A percentile compares a stretch with the other conserved stretches of the same genome.
These are phyloP conservation scores for Boletus bicolor DNA, from an alignment of 768 basidiomycete genomes.

Conservation along the genomic window DNA sequence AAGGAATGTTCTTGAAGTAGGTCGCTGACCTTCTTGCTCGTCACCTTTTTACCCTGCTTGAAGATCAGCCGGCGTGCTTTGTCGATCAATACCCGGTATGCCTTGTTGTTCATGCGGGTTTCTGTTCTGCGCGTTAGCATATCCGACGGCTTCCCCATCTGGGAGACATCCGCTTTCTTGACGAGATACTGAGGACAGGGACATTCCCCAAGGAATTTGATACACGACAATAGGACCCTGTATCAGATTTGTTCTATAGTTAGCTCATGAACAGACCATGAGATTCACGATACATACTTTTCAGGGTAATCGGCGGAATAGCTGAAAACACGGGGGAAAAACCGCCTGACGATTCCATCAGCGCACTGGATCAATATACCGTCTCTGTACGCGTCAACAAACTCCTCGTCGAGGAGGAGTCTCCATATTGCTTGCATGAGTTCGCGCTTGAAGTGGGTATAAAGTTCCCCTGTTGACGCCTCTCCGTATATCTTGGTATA, in stretches of 20 bases:
- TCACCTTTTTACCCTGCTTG: neutral
- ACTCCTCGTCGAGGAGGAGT: neutral
- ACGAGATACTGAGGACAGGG: neutral
- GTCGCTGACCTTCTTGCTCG: neutral
- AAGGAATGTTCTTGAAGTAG: neutral
- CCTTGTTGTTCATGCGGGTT: neutral
- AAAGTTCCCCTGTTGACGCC: neutral
- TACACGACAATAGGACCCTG: neutral
- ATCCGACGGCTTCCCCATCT: neutral
- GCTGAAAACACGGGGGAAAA: neutral
- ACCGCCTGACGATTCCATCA: too few relatives aligned
- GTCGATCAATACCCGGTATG: fast-evolving
- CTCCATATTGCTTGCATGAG: slow-evolving; percentile 1
- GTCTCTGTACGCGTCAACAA: neutral
- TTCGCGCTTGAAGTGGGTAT: slow-evolving; percentile 1
- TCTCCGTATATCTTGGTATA: neutral
- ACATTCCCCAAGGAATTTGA: slow-evolving; percentile 5
- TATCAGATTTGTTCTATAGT: fast-evolving
- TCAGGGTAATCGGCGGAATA: slow-evolving; percentile 5
- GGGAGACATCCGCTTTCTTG: neutral
- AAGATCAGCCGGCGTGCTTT: neutral
- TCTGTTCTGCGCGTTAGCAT: neutral
- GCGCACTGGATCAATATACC: neutral
- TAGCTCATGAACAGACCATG: neutral
- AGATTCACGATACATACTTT: neutral